phyloP scores from a whole-genome alignment of 768 basidiomycete species.

The Ramaria sp. region DNA sequence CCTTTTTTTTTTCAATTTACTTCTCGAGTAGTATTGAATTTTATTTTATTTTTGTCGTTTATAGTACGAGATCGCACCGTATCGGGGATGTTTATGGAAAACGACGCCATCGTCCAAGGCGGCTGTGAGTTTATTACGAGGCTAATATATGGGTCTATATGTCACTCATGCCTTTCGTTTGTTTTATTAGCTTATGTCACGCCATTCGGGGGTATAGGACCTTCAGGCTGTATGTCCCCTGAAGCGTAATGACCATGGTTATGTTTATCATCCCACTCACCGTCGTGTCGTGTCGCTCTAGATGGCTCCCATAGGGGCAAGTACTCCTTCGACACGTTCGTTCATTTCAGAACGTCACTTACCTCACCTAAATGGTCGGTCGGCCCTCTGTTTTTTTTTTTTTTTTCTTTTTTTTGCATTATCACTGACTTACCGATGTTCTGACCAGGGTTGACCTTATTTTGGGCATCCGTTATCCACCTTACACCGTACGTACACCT shows the following conservation, averaged over 20 bases:
- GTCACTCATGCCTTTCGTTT: background rate
- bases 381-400: too few species aligned
- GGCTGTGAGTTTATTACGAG: slow-evolving; percentile 30
- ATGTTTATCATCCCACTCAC: background rate
- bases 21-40: background rate
- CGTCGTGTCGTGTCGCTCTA: slow-evolving; percentile 15
- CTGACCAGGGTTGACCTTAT: too few species aligned
- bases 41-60: background rate
- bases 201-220: slow-evolving; percentile 66
- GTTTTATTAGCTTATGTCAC: slow-evolving; percentile 38
- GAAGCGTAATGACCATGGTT: background rate
- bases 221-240: slow-evolving; percentile 50
- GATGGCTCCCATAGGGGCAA: slow-evolving; percentile 67
- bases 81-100: slow-evolving; percentile 59
- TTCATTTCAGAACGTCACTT: too few species aligned
- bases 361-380: too few species aligned
- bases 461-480: too few species aligned
- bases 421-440: too few species aligned
- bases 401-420: too few species aligned
- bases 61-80: slow-evolving; percentile 59
- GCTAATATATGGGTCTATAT: slow-evolving; percentile 1
- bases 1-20: background rate
- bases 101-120: slow-evolving; percentile 56
- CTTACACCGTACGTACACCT: too few species aligned
- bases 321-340: slow-evolving; percentile 38